A percentile compares a stretch with the other conserved stretches of the same genome.
Evolutionary conservation across 2,329 filamentous ascomycete species (phyloP).

Genomic region (Stagonosporopsis vannaccii): DNA sequence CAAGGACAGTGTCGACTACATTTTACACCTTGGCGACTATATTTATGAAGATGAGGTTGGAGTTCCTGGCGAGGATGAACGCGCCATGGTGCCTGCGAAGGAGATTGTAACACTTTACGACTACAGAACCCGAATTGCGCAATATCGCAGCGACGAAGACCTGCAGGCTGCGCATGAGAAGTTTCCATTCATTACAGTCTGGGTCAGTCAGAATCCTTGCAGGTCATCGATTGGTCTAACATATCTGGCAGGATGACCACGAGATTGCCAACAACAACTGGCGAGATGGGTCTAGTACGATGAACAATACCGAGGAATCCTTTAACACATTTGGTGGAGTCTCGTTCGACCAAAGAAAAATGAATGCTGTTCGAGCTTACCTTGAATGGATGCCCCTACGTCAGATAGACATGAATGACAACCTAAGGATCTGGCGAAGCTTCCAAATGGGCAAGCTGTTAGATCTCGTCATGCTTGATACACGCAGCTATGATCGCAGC

Average conservation of each 20-base stretch:
- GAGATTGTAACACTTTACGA: conserved; percentile 53
- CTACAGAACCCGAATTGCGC: conserved; percentile 51
- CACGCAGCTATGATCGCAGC: conserved; percentile 49
- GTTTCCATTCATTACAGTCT: conserved; percentile 54
- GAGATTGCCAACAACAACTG: conserved; percentile 53
- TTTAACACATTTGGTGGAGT: conserved; percentile 56
- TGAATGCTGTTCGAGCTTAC: conserved; percentile 74
- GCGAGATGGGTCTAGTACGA: conserved; percentile 51
- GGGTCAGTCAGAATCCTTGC: conserved; percentile 9
- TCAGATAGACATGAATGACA: conserved; percentile 47
- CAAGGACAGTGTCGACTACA: conserved; percentile 53
- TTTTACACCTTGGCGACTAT: conserved; percentile 53
- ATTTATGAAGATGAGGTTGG: conserved; percentile 52
- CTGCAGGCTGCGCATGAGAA: conserved; percentile 49
- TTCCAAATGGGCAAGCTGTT: conserved; percentile 52
- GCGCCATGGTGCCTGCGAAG: conserved; percentile 42
- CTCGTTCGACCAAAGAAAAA: conserved; percentile 75
- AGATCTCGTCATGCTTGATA: conserved; percentile 54
- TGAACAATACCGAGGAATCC: conserved; percentile 54
- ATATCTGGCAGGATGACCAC: conserved; percentile 58
- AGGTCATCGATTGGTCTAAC: background rate
- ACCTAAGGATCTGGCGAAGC: conserved; percentile 50
- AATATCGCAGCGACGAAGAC: conserved; percentile 51
- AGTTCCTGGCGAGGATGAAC: conserved; percentile 44
- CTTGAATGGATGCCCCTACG: conserved; percentile 57